A percentile compares a stretch with the other conserved stretches of the same genome.
phyloP scores from a whole-genome alignment of 208 protist genomes.

The Acanthamoeba castellanii region DNA sequence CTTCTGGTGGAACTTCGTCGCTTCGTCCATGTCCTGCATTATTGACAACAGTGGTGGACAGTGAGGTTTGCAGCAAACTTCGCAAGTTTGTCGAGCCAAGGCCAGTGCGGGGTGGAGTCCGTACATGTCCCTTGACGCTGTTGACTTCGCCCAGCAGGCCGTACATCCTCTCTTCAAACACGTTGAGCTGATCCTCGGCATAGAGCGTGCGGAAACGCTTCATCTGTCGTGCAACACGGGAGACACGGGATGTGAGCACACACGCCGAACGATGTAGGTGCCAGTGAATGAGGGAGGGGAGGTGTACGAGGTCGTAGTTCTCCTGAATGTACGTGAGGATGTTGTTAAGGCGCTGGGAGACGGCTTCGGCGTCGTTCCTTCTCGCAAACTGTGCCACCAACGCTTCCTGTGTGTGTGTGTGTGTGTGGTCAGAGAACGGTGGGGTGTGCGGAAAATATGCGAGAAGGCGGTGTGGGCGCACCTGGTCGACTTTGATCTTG shows the following conservation, averaged over 20 bases:
- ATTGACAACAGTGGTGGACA: neutral
- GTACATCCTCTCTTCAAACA: neutral
- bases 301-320: conserved; percentile 17
- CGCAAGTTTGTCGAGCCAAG: too few species aligned
- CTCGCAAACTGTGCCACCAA: neutral
- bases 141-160: conserved; percentile 4
- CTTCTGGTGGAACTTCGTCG: conserved; percentile 11
- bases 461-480: too few species aligned
- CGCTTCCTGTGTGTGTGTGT: neutral
- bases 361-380: neutral
- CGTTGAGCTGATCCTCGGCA: conserved; percentile 15
- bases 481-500: neutral
- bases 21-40: neutral
- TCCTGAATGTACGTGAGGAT: conserved; percentile 27
- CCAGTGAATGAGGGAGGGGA: neutral
- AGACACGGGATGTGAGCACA: too few species aligned
- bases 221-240: neutral
- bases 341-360: neutral
- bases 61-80: neutral
- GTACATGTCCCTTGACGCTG: neutral
- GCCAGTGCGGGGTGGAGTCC: neutral
- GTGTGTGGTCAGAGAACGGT: too few species aligned
- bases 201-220: conserved; percentile 8
- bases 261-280: too few species aligned
- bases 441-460: too few species aligned